Evolutionary conservation across 371 early-diverging fungal species (phyloP).

Genomic region (Hamiltosporidium tvaerminnensis): DNA sequence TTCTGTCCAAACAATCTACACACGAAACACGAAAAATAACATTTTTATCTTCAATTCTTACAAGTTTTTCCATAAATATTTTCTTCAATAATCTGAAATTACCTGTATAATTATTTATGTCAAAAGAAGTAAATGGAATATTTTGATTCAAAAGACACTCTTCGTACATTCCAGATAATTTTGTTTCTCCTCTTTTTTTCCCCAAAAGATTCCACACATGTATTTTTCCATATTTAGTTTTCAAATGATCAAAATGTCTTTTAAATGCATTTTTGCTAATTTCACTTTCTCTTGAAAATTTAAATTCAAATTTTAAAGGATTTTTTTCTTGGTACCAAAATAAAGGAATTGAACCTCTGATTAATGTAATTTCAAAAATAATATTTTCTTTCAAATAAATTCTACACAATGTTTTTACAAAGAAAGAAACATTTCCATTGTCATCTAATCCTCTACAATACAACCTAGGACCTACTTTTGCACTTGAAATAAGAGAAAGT

Average conservation of each 20-base stretch:
- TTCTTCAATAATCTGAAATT: no score
- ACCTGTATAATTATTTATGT: no score
- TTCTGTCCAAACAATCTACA: slow-evolving; percentile 45
- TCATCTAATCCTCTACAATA: slow-evolving; percentile 35
- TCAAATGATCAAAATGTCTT: slow-evolving; percentile 21
- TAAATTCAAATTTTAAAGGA: slow-evolving; percentile 17
- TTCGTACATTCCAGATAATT: no score
- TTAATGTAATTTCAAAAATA: slow-evolving; percentile 17
- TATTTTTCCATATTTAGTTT: background rate
- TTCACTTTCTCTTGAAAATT: slow-evolving; percentile 13
- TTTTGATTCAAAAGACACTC: no score
- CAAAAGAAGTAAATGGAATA: no score
- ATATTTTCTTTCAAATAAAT: slow-evolving; percentile 4
- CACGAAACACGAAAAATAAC: slow-evolving; percentile 36
- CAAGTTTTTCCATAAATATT: no score
- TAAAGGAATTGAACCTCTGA: slow-evolving; percentile 39
- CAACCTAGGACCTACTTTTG: slow-evolving; percentile 38
- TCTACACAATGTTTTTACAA: slow-evolving; percentile 30
- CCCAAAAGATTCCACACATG: no score
- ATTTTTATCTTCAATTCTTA: no score
- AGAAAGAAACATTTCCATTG: slow-evolving; percentile 38
- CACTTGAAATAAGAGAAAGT: slow-evolving; percentile 30
- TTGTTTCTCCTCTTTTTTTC: no score
- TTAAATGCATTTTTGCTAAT: slow-evolving; percentile 17
- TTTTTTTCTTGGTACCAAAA: slow-evolving; percentile 35